Conservation (phyloP, 495 filamentous ascomycete species). For the Chaetomium tenue region DNA sequence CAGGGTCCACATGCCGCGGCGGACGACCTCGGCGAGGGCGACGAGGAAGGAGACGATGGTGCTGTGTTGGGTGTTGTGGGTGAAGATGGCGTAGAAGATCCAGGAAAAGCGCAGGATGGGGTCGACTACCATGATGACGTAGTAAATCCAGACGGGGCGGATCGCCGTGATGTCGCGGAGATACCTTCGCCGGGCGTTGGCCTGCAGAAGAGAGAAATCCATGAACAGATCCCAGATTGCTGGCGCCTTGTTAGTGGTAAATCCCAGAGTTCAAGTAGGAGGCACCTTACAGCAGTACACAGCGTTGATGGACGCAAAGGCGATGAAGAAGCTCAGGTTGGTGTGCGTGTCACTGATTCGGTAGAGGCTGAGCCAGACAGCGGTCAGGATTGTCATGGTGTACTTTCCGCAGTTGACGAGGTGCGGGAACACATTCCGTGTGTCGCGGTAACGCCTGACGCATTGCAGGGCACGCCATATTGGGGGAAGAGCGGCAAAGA, state of each 20-base stretch:
- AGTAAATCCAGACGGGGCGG: conserved; percentile 77
- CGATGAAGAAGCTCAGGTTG: conserved; percentile 67
- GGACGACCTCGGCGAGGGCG: conserved; percentile 69
- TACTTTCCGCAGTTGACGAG: conserved; percentile 93
- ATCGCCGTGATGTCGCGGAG: conserved; percentile 79
- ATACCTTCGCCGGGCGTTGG: conserved; percentile 58
- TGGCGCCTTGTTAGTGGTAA: conserved; percentile 26
- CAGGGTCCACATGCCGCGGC: conserved; percentile 84
- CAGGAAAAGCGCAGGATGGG: conserved; percentile 91
- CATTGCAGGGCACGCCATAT: conserved; percentile 91
- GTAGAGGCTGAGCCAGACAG: conserved; percentile 73
- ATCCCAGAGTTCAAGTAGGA: not conserved
- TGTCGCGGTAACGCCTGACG: conserved; percentile 83
- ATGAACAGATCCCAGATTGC: conserved; percentile 95
- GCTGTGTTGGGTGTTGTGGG: conserved; percentile 73
- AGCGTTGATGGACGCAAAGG: conserved; percentile 73
- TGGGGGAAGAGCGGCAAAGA: conserved; percentile 79
- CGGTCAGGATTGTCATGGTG: conserved; percentile 74
- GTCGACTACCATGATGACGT: conserved; percentile 77
- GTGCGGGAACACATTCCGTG: conserved; percentile 84
- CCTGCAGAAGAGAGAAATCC: conserved; percentile 87
- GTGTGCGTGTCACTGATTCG: conserved; percentile 62
- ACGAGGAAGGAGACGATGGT: conserved; percentile 74
- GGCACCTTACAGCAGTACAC: conserved; percentile 67
- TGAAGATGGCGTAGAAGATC: conserved; percentile 90